Conservation (phyloP, 2,329 filamentous ascomycete species). For the Ophiocordyceps polyrhachis-furcata region DNA sequence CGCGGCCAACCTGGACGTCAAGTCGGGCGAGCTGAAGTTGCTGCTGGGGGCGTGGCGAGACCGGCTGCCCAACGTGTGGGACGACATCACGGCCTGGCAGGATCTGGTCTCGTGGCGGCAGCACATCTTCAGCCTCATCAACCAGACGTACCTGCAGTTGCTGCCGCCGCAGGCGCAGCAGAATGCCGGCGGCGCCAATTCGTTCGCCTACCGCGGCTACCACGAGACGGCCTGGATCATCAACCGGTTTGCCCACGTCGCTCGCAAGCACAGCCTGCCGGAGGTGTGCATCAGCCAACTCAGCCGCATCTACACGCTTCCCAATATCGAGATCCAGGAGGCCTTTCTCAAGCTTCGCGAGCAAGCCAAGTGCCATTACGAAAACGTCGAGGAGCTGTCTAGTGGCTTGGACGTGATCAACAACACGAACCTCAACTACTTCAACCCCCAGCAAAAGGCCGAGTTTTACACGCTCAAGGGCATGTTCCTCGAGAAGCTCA, state of each 20-base stretch:
- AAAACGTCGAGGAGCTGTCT: conserved; percentile 80
- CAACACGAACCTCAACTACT: conserved; percentile 98
- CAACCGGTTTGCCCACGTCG: conserved; percentile 94
- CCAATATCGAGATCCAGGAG: conserved; percentile 99
- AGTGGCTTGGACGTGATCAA: conserved; percentile 96
- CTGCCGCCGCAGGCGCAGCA: conserved; percentile 56
- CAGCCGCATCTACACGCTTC: conserved; percentile 92
- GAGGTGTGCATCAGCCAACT: conserved; percentile 96
- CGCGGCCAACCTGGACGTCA: conserved; percentile 69
- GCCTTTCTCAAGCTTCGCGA: conserved; percentile 97
- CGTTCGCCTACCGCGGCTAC: conserved; percentile 86
- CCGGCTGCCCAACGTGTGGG: conserved; percentile 90
- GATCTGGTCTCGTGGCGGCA: conserved; percentile 99
- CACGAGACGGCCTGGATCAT: conserved; percentile 99
- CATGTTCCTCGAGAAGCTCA: conserved; percentile 94
- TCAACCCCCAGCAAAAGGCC: conserved; percentile 86
- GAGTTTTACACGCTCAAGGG: conserved; percentile 99
- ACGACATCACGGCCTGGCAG: conserved; percentile 98
- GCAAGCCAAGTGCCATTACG: conserved; percentile 96
- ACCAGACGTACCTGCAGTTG: conserved; percentile 75
- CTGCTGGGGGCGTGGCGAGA: conserved; percentile 91
- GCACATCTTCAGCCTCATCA: conserved; percentile 96
- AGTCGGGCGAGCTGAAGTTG: conserved; percentile 89
- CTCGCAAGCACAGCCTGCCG: conserved; percentile 86
- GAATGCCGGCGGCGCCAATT: conserved; percentile 69